Evolutionary conservation across 768 basidiomycete genomes (phyloP).

Genomic region (Leccinellum albellum): DNA sequence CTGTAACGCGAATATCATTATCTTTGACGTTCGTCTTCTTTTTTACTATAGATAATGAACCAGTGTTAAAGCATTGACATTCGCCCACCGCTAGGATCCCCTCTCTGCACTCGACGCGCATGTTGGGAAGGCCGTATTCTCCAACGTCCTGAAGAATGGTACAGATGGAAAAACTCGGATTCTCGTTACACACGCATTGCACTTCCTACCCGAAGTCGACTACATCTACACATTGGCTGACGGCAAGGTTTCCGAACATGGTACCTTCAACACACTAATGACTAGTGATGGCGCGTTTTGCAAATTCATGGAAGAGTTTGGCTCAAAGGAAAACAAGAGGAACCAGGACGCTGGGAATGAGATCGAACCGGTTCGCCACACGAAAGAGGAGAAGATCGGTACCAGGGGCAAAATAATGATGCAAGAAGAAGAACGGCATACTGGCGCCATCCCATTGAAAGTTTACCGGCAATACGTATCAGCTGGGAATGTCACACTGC

Average conservation of each 20-base stretch:
- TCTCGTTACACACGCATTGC: conserved; percentile 88
- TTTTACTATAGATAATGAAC: neutral
- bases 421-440: neutral
- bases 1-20: neutral
- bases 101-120: conserved; percentile 88
- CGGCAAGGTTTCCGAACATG: conserved; percentile 74
- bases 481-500: conserved; percentile 63
- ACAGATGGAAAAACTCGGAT: conserved; percentile 72
- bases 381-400: conserved; percentile 13
- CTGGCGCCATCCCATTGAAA: neutral
- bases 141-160: conserved; percentile 70
- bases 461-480: conserved; percentile 57
- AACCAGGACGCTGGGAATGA: conserved; percentile 39
- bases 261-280: conserved; percentile 74
- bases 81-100: conserved; percentile 60
- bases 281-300: conserved; percentile 62
- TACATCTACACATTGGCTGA: conserved; percentile 78
- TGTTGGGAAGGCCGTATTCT: conserved; percentile 84
- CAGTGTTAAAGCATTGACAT: neutral
- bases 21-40: neutral
- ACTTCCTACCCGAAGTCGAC: conserved; percentile 85
- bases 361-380: conserved; percentile 8
- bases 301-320: conserved; percentile 68
- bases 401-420: neutral
- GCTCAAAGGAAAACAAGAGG: neutral